Evolutionary conservation across 768 basidiomycete genomes (phyloP), one percentile per base, ranked within the genome.

Genomic region (Kwoniella heveanensis): DNA sequence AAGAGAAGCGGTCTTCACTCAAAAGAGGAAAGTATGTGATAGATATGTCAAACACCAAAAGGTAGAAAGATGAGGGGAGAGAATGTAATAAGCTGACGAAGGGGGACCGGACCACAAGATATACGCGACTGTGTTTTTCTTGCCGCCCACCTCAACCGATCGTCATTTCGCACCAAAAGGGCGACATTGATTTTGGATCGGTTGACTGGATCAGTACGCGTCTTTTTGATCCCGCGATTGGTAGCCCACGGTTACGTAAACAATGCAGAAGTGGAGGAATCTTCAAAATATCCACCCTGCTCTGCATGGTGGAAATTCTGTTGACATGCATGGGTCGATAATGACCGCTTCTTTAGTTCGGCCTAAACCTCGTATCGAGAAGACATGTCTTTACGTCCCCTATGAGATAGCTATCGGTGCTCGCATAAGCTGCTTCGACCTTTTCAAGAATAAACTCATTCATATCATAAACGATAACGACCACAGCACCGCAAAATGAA

Each of bases 401-500:
- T n/a, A n/a, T n/a, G n/a, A n/a, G n/a, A n/a, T n/a, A n/a, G n/a
- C n/a, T n/a, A n/a, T n/a, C n/a, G n/a, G n/a, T n/a, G n/a, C n/a
- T n/a, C n/a, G n/a, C n/a, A n/a, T n/a, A n/a, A n/a, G n/a, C n/a
- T n/a, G n/a, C n/a, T n/a, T n/a, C n/a, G n/a, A n/a, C n/a, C n/a
- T n/a, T n/a, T n/a, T n/a, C n/a, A n/a, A n/a, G n/a, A n/a, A n/a
- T n/a, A n/a, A n/a, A n/a, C n/a, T n/a, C n/a, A n/a, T n/a, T n/a
- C n/a, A n/a, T n/a, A n/a, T n/a, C n/a, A n/a, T 36, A 36, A 36
- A 36, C 32, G 6, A 36, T 36, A 36, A 6, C 32, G 32, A 6
- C 32, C 7, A 36, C 32, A n/a, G n/a, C n/a, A n/a, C n/a, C n/a
- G 10, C 53, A 62, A 46, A n/a, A 73, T 73, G 71, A 70, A 58